Evolutionary conservation across 2,329 filamentous ascomycete species (phyloP), one percentile per base, ranked within the genome.

Genomic region (Aureobasidium subglaciale): DNA sequence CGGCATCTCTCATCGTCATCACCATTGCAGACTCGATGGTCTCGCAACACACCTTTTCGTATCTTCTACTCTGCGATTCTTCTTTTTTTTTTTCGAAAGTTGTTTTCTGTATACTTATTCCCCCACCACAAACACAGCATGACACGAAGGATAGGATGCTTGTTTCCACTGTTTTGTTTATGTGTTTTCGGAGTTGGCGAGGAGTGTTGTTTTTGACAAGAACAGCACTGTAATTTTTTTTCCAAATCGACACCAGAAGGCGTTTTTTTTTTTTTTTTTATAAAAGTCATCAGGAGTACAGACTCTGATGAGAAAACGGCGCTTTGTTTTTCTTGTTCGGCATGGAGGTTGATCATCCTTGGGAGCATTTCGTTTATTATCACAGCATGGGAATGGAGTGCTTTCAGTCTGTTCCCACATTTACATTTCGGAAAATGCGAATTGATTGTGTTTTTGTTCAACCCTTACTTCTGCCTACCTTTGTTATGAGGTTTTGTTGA

Each of bases 151-250:
- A n/a, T n/a, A n/a, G n/a, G n/a, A 34, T 22, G 16, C 37, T 48
- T 30, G 27, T 16, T 42, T 45, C 16, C 15, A n/a, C 16, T 15
- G 27, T 30, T 20, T 20, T 11, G 18, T 41, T 15, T n/a, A 7
- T 41, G 11, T 46, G 9, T 30, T 32, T 6, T 37, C n/a, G n/a
- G 46, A 42, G 42, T 41, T 68, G 58, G 63, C 62, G 56, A 70
- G 67, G 48, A 75, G 72, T 34, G 50, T 72, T 68, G 61, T 18
- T 32, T n/a, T 7, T 32, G 15, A 15, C 41, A 41, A n/a, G 13
- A 43, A 15, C 41, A 41, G 15, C 22, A 43, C 41, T 43, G 41
- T 30, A 20, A 43, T 43, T 7, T 43, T 37, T 16, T 9, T n/a
- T n/a, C n/a, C n/a, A 5, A 22, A 22, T 11, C 18, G 24, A 9